Conservation (phyloP, 1,284 basidiomycete genomes). For the Pholiota adiposa region DNA sequence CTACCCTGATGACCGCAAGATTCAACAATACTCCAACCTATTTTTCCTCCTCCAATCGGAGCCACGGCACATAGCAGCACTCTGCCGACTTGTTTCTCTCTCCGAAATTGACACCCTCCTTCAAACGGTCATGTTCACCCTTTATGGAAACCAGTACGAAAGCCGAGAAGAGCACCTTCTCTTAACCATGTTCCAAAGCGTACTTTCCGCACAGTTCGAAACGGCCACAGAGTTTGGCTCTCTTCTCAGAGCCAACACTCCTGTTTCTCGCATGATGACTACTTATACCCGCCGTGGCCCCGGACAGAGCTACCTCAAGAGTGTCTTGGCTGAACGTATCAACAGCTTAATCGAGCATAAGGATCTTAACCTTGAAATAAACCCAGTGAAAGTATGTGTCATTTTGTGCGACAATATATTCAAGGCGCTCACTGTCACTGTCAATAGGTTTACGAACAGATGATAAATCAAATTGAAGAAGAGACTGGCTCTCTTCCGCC, state of each 20-base stretch:
- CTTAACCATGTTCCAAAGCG: constrained; percentile 98
- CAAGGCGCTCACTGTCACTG: constrained; percentile 7
- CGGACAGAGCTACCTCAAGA: constrained; percentile 97
- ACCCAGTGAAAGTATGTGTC: constrained; percentile 86
- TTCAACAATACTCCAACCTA: constrained; percentile 96
- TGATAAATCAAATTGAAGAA: constrained; percentile 98
- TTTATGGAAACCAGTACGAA: constrained; percentile 99
- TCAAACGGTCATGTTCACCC: constrained; percentile 99
- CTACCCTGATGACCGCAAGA: constrained; percentile 91
- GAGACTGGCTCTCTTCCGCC: constrained; percentile 91
- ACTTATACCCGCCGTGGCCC: constrained; percentile 98
- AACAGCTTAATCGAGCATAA: constrained; percentile 99
- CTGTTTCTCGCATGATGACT: constrained; percentile 99
- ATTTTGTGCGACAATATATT: not conserved
- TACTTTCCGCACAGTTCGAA: constrained; percentile 97
- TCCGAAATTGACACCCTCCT: constrained; percentile 98
- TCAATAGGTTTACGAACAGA: constrained; percentile 90
- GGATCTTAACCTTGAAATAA: constrained; percentile 97
- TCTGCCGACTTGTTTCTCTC: constrained; percentile 96
- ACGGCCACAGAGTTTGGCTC: constrained; percentile 98
- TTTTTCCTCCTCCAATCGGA: constrained; percentile 99
- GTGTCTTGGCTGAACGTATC: constrained; percentile 95
- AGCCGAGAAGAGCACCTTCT: constrained; percentile 97
- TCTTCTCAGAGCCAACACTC: constrained; percentile 95
- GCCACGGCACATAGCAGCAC: constrained; percentile 93